Evolutionary conservation across 75 land plant species (phyloP).

Genomic region (Selaginella tamariscina): DNA sequence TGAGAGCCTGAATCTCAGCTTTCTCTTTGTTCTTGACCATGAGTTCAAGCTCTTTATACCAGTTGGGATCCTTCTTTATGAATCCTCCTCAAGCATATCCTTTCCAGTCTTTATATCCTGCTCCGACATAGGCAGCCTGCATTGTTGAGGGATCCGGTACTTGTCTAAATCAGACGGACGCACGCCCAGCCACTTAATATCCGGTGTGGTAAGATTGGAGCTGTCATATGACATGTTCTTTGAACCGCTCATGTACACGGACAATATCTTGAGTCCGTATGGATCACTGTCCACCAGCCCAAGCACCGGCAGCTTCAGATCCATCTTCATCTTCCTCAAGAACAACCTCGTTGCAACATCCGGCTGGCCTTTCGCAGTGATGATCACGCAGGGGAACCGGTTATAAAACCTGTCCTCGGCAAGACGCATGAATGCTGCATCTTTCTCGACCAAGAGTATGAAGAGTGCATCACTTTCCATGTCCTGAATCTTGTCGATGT

Average conservation of each 20-base stretch:
- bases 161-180: slow-evolving; percentile 85
- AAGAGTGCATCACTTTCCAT: slow-evolving; percentile 85
- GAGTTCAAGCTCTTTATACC: slow-evolving; percentile 74
- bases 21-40: slow-evolving; percentile 96
- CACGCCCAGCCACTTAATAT: slow-evolving; percentile 90
- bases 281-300: slow-evolving; percentile 95
- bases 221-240: slow-evolving; percentile 98
- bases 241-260: slow-evolving; percentile 93
- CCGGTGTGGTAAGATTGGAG: slow-evolving; percentile 82
- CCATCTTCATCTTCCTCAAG: slow-evolving; percentile 75
- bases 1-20: slow-evolving; percentile 95
- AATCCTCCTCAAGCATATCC: slow-evolving; percentile 90
- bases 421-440: slow-evolving; percentile 87
- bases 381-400: slow-evolving; percentile 82
- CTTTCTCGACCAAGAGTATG: slow-evolving; percentile 91
- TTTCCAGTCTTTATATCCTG: slow-evolving; percentile 96
- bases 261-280: slow-evolving; percentile 83
- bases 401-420: slow-evolving; percentile 94
- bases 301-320: slow-evolving; percentile 76
- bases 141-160: slow-evolving; percentile 89
- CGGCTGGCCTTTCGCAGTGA: slow-evolving; percentile 44
- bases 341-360: slow-evolving; percentile 32
- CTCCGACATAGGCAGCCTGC: slow-evolving; percentile 90
- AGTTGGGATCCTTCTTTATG: slow-evolving; percentile 79
- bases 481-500: slow-evolving; percentile 72